Evolutionary conservation across 148 eudicot genomes (phyloP), one percentile per base, ranked within the genome.

Genomic region (Rhododendron simsii): DNA sequence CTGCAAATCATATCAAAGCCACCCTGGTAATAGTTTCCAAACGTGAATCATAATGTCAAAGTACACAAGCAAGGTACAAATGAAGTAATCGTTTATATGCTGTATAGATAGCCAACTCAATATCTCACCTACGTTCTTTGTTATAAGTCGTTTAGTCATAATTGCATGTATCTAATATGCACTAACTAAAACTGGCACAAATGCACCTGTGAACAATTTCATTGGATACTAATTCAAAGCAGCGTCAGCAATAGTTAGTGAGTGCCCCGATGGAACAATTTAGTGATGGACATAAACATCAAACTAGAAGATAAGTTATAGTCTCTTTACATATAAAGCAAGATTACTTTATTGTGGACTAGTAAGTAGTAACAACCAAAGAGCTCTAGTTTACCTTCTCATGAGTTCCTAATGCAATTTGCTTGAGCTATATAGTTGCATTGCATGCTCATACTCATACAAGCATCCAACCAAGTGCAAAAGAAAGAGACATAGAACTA

Each of bases 1-100:
- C 99, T 96, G 83, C 94, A 86, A 65, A 96, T 96, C 99, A 96
- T 96, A 89, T 96, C 98, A 89, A 96, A 96, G 69, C 99, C 99
- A 86, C 99, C 99, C 99, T 96, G 86, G 48, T 20, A 80, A 84
- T 50, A 73, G 37, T 20, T 7, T 55, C 35, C 3, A 63, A 81
- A 69, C 30, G 47, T 30, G 53, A 51, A 63, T 47, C 45, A 82
- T 48, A 44, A 91, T 80, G 78, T 82, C 1, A 59, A 28, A 81
- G 23, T 15, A 84, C n/a, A 53, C 2, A 2, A 28, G 59, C 57
- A 69, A 7, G 23, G 28, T 61, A 67, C 9, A 55, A 65, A 39
- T 65, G 57, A 65, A 41, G 23, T 71, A 57, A 37, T 33, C 51
- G 0, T 15, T 23, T 6, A 2, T 3, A 47, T 47, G 12, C 28